Conservation (phyloP, 75 land plant genomes). For the Cryptomeria japonica region DNA sequence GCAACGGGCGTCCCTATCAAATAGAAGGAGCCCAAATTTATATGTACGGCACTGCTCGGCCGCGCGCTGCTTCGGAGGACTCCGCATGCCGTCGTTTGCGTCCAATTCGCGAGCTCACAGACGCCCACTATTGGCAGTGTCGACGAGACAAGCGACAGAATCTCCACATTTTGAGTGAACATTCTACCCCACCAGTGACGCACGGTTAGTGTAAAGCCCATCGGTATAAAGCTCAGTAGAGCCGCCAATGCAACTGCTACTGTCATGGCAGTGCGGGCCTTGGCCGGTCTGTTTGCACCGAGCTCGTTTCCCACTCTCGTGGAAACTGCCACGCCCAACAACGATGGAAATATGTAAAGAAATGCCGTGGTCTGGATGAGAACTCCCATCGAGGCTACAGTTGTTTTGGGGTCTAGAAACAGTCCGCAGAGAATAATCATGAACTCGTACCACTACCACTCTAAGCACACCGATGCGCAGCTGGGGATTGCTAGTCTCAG, state of each 20-base stretch:
- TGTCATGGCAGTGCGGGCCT: constrained; percentile 20
- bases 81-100: constrained; percentile 46
- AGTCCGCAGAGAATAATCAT: constrained; percentile 42
- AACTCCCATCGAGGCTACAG: constrained; percentile 46
- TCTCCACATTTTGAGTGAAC: constrained; percentile 23
- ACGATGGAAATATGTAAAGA: constrained; percentile 43
- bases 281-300: constrained; percentile 39
- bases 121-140: constrained; percentile 54
- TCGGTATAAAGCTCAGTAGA: constrained; percentile 15
- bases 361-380: constrained; percentile 47
- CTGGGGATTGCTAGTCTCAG: constrained; percentile 30
- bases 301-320: constrained; percentile 55
- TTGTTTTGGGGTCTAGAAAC: constrained; percentile 27
- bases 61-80: constrained; percentile 51
- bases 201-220: constrained; percentile 32
- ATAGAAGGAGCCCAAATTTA: constrained; percentile 51
- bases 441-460: constrained; percentile 61
- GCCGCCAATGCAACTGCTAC: constrained; percentile 26
- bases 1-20: constrained; percentile 54
- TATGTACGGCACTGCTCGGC: constrained; percentile 41
- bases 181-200: constrained; percentile 25
- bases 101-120: constrained; percentile 70
- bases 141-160: constrained; percentile 25
- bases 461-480: constrained; percentile 52
- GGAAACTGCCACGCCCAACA: constrained; percentile 43